A percentile compares a stretch with the other conserved stretches of the same genome.
phyloP scores from a whole-genome alignment of 208 protist species.

The Acanthamoeba royreba region DNA sequence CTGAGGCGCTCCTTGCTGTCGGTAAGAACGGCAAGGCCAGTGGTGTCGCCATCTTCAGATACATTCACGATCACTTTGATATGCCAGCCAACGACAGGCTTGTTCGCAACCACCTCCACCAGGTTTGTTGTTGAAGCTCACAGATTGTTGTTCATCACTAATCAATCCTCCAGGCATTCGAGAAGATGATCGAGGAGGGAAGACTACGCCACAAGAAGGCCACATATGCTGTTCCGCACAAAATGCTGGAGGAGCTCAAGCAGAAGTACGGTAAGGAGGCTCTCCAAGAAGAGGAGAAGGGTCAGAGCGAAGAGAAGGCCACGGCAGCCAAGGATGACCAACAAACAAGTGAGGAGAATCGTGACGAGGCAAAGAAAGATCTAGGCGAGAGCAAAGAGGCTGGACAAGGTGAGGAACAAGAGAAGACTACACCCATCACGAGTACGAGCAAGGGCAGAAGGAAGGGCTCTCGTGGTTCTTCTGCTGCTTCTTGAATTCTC shows the following conservation, averaged over 20 bases:
- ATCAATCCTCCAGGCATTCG: neutral
- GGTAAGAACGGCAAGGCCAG: constrained; percentile 33
- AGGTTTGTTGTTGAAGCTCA: neutral
- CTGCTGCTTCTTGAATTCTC: too few relatives aligned
- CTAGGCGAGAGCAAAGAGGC: neutral
- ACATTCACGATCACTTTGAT: constrained; percentile 29
- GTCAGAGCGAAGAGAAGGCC: too few relatives aligned
- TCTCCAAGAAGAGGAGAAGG: too few relatives aligned
- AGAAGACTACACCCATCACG: too few relatives aligned
- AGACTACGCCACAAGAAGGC: constrained; percentile 28
- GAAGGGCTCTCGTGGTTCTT: too few relatives aligned
- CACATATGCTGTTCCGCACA: neutral
- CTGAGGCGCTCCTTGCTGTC: neutral
- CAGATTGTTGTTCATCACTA: too few relatives aligned
- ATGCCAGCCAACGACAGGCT: constrained; percentile 5
- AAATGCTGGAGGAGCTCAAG: neutral
- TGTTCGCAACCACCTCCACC: constrained; percentile 1
- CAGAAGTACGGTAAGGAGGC: neutral
- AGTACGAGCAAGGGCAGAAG: too few relatives aligned
- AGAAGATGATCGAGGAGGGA: neutral
- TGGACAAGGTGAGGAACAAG: neutral
- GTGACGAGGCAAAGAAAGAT: neutral
- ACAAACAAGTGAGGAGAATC: too few relatives aligned
- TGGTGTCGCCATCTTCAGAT: neutral
- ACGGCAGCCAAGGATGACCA: too few relatives aligned